Percentiles rank a stretch among this genome's conserved stretches.
phyloP scores from a whole-genome alignment of 176 grass and related monocot genomes.

The Saccharum spontaneum region DNA sequence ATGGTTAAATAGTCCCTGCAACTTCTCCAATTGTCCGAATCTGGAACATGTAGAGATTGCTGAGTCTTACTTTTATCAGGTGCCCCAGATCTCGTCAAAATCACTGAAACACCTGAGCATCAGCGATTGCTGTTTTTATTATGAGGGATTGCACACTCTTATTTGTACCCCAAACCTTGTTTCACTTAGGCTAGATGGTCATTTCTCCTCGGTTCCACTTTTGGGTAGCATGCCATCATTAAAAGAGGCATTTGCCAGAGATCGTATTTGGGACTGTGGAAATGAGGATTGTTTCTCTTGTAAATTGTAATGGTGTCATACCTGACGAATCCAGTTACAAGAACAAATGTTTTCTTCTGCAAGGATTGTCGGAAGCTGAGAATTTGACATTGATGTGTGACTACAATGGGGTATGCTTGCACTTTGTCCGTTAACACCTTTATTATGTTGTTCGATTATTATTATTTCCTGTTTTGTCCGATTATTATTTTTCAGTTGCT shows the following conservation, averaged over 20 bases:
- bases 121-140: not conserved
- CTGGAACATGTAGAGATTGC: not conserved
- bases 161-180: not conserved
- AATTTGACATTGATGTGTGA: too few relatives aligned
- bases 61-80: not conserved
- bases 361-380: too few relatives aligned
- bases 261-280: not conserved
- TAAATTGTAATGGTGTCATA: too few relatives aligned
- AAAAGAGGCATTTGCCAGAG: not conserved
- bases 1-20: not conserved
- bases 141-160: not conserved
- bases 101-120: conserved; percentile 17
- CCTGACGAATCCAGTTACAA: too few relatives aligned
- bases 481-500: too few relatives aligned
- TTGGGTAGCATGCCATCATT: conserved; percentile 6
- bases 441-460: too few relatives aligned
- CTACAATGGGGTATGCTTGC: too few relatives aligned
- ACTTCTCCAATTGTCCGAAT: not conserved
- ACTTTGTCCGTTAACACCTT: too few relatives aligned
- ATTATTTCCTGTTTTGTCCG: too few relatives aligned
- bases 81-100: not conserved
- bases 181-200: not conserved
- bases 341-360: too few relatives aligned
- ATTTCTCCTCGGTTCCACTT: not conserved
- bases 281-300: not conserved